Base-by-base conservation (phyloP, 768 basidiomycete species). In the Xerocomus spinulosus region DNA sequence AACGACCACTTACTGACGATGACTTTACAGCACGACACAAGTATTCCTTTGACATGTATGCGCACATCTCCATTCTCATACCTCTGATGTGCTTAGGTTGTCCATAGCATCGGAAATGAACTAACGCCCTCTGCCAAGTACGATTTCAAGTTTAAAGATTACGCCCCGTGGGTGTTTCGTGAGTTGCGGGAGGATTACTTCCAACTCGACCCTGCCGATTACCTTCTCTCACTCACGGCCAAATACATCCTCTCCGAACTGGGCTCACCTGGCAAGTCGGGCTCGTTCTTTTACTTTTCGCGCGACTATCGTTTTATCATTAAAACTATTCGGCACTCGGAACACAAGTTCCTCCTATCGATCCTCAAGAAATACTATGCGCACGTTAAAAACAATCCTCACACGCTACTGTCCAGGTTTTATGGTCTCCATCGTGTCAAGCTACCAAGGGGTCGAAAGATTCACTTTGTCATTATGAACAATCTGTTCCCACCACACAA, bases 71-170 rank as follows among this genome's bases (percentile, higher is more conserved):
- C 24, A 20, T 28, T 18, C 48, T 38, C 28, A 0, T 45, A 12
- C 1, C 1, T 13, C 12, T 12, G 14, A 26, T 21, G 20, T 9
- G 29, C 52, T 58, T 13, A 59, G 21, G 21, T 52, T 43, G 37
- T 41, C 18, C 33, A 25, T 59, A 94, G 92, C 56, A 79, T 96
- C 60, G 96, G 96, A 18, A 98, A 99, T 68, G 96, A 99, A 70
- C 76, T 99, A 21, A 98, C 96, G 12, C 96, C 96, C 0, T 96
- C 93, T 0, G 94, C 95, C 5, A 87, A 85, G 71, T 99, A 99
- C 71, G 96, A 98, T 68, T 98, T 98, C 79, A 99, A 99, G 70
- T 98, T 98, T 77, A 98, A 98, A 68, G 95, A 99, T 65, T 99
- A 98, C 66, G 93, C 94, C 0, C 95, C 96, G 0, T 96, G 89